Percentiles rank a stretch among this genome's conserved stretches.
Evolutionary conservation across 495 filamentous ascomycete species (phyloP).

Genomic region (Tuber aestivum): DNA sequence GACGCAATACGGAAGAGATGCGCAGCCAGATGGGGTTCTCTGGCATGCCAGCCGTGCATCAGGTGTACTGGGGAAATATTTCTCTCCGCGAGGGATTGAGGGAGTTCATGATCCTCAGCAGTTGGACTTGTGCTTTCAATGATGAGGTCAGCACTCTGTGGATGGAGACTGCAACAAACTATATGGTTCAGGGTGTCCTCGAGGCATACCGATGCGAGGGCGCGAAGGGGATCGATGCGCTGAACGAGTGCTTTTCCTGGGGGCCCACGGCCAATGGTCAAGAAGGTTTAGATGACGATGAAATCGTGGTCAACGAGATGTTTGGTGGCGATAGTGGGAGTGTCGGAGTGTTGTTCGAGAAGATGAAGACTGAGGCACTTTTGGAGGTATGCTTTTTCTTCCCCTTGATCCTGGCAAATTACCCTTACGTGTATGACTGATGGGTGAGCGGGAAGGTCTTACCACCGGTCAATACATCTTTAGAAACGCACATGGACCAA

Average conservation of each 20-base stretch:
- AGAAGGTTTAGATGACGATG: conserved; percentile 21
- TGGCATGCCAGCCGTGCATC: conserved; percentile 17
- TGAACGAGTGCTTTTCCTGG: conserved; percentile 41
- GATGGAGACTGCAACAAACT: conserved; percentile 27
- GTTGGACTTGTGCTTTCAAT: conserved; percentile 28
- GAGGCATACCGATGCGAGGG: conserved; percentile 38
- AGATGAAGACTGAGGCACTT: conserved; percentile 25
- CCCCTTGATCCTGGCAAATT: background rate
- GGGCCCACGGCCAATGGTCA: conserved; percentile 28
- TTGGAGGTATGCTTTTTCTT: conserved; percentile 20
- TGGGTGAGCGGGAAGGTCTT: conserved; percentile 14
- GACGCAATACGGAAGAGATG: conserved; percentile 29
- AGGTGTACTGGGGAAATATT: conserved; percentile 24
- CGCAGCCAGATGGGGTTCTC: conserved; percentile 30
- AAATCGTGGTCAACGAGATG: conserved; percentile 38
- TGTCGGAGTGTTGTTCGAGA: conserved; percentile 30
- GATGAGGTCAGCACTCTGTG: conserved; percentile 32
- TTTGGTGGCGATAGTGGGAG: conserved; percentile 33
- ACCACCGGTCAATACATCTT: conserved; percentile 13
- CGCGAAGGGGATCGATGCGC: conserved; percentile 28
- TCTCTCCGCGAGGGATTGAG: conserved; percentile 34
- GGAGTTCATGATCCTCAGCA: conserved; percentile 37
- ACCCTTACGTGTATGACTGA: conserved; percentile 1
- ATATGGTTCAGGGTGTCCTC: conserved; percentile 39
- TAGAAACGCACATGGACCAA: conserved; percentile 32